Evolutionary conservation across 2,329 filamentous ascomycete species (phyloP), one percentile per base, ranked within the genome.

Genomic region (Colletotrichum musicola): DNA sequence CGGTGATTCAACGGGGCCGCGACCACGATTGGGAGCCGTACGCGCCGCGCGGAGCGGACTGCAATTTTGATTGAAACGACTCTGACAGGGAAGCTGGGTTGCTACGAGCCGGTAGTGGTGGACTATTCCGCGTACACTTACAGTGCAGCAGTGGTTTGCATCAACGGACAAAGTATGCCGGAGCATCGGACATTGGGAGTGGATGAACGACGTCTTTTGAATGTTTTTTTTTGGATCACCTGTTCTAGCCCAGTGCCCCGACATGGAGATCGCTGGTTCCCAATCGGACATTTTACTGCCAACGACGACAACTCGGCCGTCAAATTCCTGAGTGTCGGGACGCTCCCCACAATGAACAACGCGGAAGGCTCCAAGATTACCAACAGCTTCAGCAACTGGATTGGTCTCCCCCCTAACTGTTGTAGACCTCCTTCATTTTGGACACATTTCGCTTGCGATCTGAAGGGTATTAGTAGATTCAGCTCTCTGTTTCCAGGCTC

Each of bases 31-130:
- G n/a, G 47, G 40, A 14, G 40, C 27, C 20, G 22, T n/a, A 38
- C 38, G 49, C 40, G 40, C 30, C 42, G 27, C 49, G 49, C 14
- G 55, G 35, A 14, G 22, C 22, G 20, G 47, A 65, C 63, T 50
- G 25, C 49, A 65, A 65, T 65, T 50, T 61, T 20, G 27, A 62
- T 55, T 65, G 63, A 65, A 65, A 65, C 63, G 42, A 14, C 35
- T 25, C 50, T 27, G 57, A 54, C 63, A 49, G 49, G 56, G 56
- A 22, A 20, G 13, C 13, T 1, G 38, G 49, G 12, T 27, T 12
- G 6, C 27, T 12, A 54, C 18, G 20, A 12, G 20, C 47, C 20
- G 40, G 12, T 20, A 2, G 13, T 18, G 18, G 18, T 49, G 57
- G 56, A 40, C 10, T 35, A 0, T 40, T n/a, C 40, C 40, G 35